Conservation (phyloP, 2,329 filamentous ascomycete genomes). For the Penicillium sp. region DNA sequence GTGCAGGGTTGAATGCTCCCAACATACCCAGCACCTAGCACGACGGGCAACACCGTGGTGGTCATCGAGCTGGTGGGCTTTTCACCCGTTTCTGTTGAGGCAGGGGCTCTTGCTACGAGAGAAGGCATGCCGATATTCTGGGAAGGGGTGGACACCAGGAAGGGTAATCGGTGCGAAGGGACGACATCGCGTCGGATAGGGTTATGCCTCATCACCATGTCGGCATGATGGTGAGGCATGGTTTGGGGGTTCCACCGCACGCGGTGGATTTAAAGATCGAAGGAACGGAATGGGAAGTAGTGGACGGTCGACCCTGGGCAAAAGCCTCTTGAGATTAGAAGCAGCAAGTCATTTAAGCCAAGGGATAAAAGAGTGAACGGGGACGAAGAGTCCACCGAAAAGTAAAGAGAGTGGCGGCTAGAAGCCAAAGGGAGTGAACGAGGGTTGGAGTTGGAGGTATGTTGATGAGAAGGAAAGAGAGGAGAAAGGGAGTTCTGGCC, state of each 20-base stretch:
- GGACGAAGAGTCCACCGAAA: conserved; percentile 10
- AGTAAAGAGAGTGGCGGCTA: conserved; percentile 26
- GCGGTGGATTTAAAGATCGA: background rate
- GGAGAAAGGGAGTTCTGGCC: conserved; percentile 24
- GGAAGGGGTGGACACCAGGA: conserved; percentile 16
- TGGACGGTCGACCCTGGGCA: conserved; percentile 8
- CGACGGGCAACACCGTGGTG: conserved; percentile 61
- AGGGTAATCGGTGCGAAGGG: conserved; percentile 23
- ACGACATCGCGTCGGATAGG: conserved; percentile 25
- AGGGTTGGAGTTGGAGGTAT: conserved; percentile 11
- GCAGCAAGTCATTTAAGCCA: conserved; percentile 12
- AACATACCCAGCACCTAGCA: conserved; percentile 65
- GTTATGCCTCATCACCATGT: conserved; percentile 21
- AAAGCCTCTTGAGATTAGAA: conserved; percentile 4
- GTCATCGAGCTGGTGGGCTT: conserved; percentile 52
- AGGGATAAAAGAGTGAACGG: conserved; percentile 19
- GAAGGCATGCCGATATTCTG: conserved; percentile 18
- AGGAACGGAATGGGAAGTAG: conserved; percentile 9
- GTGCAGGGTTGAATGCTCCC: background rate
- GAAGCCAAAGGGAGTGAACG: conserved; percentile 21
- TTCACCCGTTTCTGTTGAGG: conserved; percentile 37
- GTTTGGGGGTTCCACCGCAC: conserved; percentile 1
- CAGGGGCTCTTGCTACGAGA: conserved; percentile 27
- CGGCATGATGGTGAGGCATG: conserved; percentile 27
- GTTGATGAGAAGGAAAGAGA: conserved; percentile 9